phyloP scores from a whole-genome alignment of 495 filamentous ascomycete species.

The Acidiella bohemica region DNA sequence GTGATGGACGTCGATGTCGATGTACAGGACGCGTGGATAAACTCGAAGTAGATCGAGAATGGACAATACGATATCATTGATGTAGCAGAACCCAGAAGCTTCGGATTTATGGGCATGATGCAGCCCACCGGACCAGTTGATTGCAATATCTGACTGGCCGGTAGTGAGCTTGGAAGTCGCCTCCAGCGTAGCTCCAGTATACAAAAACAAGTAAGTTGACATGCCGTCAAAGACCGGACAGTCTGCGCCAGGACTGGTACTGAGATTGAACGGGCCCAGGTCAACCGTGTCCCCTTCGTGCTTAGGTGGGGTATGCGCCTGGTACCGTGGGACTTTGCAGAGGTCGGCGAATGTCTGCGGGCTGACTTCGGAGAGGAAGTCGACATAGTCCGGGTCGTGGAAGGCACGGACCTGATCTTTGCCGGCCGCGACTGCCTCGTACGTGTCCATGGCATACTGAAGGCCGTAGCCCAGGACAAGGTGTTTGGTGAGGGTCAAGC shows the following conservation, averaged over 20 bases:
- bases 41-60: slow-evolving; percentile 80
- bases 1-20: slow-evolving; percentile 97
- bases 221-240: slow-evolving; percentile 95
- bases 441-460: slow-evolving; percentile 90
- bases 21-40: slow-evolving; percentile 85
- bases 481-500: slow-evolving; percentile 85
- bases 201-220: slow-evolving; percentile 88
- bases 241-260: slow-evolving; percentile 51
- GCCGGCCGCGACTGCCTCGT: slow-evolving; percentile 65
- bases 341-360: slow-evolving; percentile 36
- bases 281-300: slow-evolving; percentile 30
- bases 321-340: slow-evolving; percentile 22
- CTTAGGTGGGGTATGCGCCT: slow-evolving; percentile 22
- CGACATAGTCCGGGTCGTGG: slow-evolving; percentile 77
- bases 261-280: slow-evolving; percentile 56
- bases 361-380: slow-evolving; percentile 55
- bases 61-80: slow-evolving; percentile 95
- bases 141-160: slow-evolving; percentile 81
- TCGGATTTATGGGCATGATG: slow-evolving; percentile 94
- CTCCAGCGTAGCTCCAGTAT: slow-evolving; percentile 77
- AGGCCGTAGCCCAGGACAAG: slow-evolving; percentile 88
- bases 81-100: slow-evolving; percentile 92
- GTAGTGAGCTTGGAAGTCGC: slow-evolving; percentile 80
- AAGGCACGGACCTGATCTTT: slow-evolving; percentile 79
- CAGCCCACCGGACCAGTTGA: slow-evolving; percentile 98